Conservation (phyloP, 164 flowering plant species). For the Vitis rotundifolia region DNA sequence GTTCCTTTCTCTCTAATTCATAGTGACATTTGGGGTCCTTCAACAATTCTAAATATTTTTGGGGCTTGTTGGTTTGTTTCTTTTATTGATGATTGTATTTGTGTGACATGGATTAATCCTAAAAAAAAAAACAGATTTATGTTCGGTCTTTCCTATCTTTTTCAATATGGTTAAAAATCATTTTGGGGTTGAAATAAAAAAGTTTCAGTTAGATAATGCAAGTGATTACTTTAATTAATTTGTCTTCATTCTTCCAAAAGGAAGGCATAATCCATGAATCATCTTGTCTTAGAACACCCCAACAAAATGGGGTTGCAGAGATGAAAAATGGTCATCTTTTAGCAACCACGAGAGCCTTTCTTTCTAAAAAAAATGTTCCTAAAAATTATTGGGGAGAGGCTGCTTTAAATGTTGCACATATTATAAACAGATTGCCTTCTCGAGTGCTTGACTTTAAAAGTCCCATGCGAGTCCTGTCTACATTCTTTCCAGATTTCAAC, state of each 20-base stretch:
- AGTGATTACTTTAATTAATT: not conserved
- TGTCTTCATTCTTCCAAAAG: not conserved
- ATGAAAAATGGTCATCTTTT: constrained; percentile 4
- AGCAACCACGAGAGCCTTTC: not conserved
- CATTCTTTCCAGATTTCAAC: not conserved
- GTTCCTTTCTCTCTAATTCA: constrained; percentile 12
- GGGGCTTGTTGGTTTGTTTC: constrained; percentile 8
- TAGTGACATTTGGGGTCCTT: constrained; percentile 20
- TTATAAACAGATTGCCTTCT: constrained; percentile 5
- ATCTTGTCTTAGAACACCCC: constrained; percentile 5
- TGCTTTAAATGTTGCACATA: not conserved
- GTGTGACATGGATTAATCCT: constrained; percentile 9
- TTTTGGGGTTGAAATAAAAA: not conserved
- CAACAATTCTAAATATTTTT: not conserved
- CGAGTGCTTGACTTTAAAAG: not conserved
- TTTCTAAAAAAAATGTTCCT: not conserved
- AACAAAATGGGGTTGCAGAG: constrained; percentile 7
- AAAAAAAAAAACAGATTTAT: not conserved
- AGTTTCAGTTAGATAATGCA: not conserved
- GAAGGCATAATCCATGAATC: constrained; percentile 5
- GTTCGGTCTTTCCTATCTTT: not conserved
- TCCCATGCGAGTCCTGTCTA: not conserved
- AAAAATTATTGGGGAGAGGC: constrained; percentile 6
- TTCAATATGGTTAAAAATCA: no score
- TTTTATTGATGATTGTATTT: constrained; percentile 18